Percentiles rank a stretch among this genome's conserved stretches.
These are phyloP conservation scores for Allium sativum DNA, from an alignment of 106 monocot species.

Conservation along the genomic window DNA sequence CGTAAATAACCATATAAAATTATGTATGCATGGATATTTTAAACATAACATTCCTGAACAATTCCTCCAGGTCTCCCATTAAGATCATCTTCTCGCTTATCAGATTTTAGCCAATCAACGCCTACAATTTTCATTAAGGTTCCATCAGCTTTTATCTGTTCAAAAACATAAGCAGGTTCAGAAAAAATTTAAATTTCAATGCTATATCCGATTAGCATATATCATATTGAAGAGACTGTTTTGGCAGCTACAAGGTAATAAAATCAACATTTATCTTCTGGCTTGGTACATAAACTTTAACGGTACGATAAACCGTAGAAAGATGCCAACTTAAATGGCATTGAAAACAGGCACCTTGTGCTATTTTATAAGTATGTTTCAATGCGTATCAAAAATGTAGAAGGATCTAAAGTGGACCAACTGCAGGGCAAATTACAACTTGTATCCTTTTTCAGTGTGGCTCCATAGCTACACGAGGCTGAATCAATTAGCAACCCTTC, in stretches of 20 bases:
- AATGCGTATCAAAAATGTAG: slow-evolving; percentile 78
- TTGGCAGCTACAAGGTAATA: background rate
- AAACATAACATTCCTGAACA: slow-evolving; percentile 79
- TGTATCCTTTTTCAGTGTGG: slow-evolving; percentile 69
- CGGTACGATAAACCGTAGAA: too few species aligned
- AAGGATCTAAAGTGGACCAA: slow-evolving; percentile 78
- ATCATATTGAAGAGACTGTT: too few species aligned
- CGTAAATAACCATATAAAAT: too few species aligned
- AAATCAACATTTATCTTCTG: too few species aligned
- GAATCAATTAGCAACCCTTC: slow-evolving; percentile 22
- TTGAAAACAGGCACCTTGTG: slow-evolving; percentile 97
- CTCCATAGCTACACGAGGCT: slow-evolving; percentile 50
- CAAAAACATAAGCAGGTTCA: background rate
- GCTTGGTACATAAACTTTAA: too few species aligned
- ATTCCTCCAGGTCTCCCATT: slow-evolving; percentile 68
- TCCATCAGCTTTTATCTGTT: slow-evolving; percentile 68
- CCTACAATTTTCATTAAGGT: slow-evolving; percentile 98
- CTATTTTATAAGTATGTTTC: slow-evolving; percentile 78
- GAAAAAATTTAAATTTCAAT: background rate
- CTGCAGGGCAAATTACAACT: slow-evolving; percentile 46
- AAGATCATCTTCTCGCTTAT: slow-evolving; percentile 97
- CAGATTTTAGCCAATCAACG: slow-evolving; percentile 91
- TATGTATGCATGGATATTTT: too few species aligned
- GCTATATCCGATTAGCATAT: background rate
- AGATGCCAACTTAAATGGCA: too few species aligned